Evolutionary conservation across 169 alveolate species (phyloP).

Genomic region (Theileria orientalis): DNA sequence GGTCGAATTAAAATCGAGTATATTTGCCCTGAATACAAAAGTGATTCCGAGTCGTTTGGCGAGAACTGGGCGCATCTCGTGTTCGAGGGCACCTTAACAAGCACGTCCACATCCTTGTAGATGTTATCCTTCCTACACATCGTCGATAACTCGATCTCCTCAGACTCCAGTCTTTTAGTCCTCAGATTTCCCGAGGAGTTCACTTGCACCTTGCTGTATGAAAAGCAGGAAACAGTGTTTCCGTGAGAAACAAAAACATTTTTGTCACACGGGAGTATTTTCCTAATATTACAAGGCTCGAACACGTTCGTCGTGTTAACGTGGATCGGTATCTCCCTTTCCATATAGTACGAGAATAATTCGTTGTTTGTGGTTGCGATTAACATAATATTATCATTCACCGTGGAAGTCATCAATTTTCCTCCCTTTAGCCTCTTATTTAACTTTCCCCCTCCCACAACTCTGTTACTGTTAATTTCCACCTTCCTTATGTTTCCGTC

Average conservation of each 20-base stretch:
- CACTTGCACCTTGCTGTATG: not conserved
- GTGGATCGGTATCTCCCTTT: conserved; percentile 42
- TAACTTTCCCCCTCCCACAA: conserved; percentile 74
- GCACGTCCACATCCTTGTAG: not conserved
- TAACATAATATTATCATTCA: not conserved
- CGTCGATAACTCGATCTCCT: conserved; percentile 10
- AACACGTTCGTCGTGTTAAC: conserved; percentile 30
- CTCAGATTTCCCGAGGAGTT: not conserved
- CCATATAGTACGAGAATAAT: conserved; percentile 49
- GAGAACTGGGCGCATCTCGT: conserved; percentile 65
- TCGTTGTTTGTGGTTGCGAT: conserved; percentile 44
- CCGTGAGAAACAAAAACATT: conserved; percentile 61
- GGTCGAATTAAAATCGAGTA: conserved; percentile 32
- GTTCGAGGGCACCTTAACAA: conserved; percentile 35
- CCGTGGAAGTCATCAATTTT: conserved; percentile 64
- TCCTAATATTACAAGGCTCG: conserved; percentile 45
- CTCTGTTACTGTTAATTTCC: conserved; percentile 40
- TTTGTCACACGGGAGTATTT: conserved; percentile 22
- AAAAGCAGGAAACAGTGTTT: conserved; percentile 53
- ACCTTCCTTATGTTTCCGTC: conserved; percentile 69
- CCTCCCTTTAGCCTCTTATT: conserved; percentile 71
- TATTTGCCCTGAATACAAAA: conserved; percentile 31
- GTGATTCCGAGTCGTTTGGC: conserved; percentile 13
- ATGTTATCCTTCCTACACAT: not conserved
- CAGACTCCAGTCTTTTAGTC: not conserved